Base-by-base conservation (phyloP, 2,329 filamentous ascomycete species). In the Aureobasidium sp. region DNA sequence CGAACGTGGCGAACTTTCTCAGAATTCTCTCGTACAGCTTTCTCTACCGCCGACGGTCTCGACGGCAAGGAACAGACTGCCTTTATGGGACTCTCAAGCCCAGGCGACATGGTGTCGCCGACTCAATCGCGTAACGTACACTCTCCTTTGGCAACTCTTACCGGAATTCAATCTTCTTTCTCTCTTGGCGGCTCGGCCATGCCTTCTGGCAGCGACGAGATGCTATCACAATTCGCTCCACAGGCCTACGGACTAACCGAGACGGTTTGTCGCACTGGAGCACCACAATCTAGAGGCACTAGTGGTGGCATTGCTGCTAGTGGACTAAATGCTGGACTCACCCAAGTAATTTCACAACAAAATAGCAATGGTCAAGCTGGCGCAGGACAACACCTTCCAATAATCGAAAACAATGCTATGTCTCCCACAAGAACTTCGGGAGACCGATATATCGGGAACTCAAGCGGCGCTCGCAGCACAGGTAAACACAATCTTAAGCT, bases 21-120 rank as follows among this genome's bases (percentile, higher is more conserved):
- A 15, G 43, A 59, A 32, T 48, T 59, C 53, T 57, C 53, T 15
- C 53, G 53, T 13, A 57, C 53, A 26, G 53, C 53, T n/a, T 57
- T 57, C 55, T 59, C 55, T 3, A 59, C 55, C 20, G 43, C 43
- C 32, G 55, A 59, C 41, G 55, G 44, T 32, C 44, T 60, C 36
- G 44, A 60, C 36, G 57, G 46, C 17, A 51, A 50, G 27, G 57
- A 60, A n/a, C 32, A 60, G 24, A 12, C 15, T 24, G 34, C 46
- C 26, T 51, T 27, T 51, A 51, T 51, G 44, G 57, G 44, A 24
- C 55, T 59, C 7, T 59, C 55, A 8, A 32, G 29, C 4, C 39
- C 57, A 27, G 57, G 57, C 57, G 57, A 43, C 36, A 51, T 34
- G 24, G n/a, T 46, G 44, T 60, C 57, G 57, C 57, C 57, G 17